Conservation (phyloP, 176 grass and related monocot species). For the Aechmea fasciata region DNA sequence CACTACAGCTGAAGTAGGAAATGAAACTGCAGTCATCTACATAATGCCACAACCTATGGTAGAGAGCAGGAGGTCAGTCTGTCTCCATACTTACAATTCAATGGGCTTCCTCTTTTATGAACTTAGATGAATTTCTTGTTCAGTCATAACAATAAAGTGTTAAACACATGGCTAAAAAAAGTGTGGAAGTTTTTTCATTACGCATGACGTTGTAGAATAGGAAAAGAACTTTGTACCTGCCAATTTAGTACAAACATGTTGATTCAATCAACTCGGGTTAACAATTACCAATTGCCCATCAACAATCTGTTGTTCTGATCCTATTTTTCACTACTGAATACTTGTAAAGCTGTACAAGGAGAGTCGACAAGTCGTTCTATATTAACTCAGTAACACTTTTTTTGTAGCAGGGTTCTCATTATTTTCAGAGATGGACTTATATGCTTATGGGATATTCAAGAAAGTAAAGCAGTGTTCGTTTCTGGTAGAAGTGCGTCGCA, state of each 20-base stretch:
- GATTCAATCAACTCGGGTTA: not conserved
- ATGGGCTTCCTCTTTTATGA: no score
- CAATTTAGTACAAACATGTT: not conserved
- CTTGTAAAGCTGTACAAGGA: not conserved
- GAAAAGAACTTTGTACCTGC: no score
- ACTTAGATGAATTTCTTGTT: no score
- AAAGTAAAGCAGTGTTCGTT: conserved; percentile 53
- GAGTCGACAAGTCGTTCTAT: conserved; percentile 4
- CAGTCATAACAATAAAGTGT: no score
- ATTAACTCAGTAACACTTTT: conserved; percentile 13
- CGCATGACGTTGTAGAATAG: no score
- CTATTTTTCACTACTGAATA: not conserved
- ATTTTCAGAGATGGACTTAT: conserved; percentile 81
- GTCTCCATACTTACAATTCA: no score
- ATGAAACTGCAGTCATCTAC: conserved; percentile 33
- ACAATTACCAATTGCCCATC: no score
- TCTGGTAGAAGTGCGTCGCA: conserved; percentile 53
- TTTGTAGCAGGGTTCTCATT: conserved; percentile 63
- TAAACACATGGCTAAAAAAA: no score
- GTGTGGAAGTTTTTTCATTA: no score
- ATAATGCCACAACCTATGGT: conserved; percentile 49
- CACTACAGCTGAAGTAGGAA: conserved; percentile 21
- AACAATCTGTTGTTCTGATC: not conserved
- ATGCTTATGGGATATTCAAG: conserved; percentile 77
- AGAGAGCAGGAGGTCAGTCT: conserved; percentile 56